phyloP scores from a whole-genome alignment of 2,329 filamentous ascomycete species.

The Podosphaera leucotricha region DNA sequence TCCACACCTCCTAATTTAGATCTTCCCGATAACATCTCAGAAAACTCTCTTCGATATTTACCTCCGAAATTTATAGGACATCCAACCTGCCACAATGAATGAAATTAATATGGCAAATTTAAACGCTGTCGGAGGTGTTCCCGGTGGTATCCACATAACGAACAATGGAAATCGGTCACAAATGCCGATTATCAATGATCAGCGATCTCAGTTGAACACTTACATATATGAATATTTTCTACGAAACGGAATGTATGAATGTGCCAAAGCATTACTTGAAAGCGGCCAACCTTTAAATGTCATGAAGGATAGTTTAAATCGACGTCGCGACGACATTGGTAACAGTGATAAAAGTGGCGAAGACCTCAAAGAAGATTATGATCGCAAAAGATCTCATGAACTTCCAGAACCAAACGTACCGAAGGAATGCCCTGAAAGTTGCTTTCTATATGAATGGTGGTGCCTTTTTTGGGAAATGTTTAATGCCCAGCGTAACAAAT shows the following conservation, averaged over 20 bases:
- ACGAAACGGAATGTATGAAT: slow-evolving; percentile 61
- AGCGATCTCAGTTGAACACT: slow-evolving; percentile 45
- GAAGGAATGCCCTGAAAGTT: slow-evolving; percentile 39
- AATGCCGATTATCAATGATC: slow-evolving; percentile 17
- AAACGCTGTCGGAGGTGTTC: slow-evolving; percentile 40
- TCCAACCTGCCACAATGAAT: slow-evolving; percentile 12
- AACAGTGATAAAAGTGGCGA: slow-evolving; percentile 46
- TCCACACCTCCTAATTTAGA: background rate
- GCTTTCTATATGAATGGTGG: slow-evolving; percentile 96
- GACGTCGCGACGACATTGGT: slow-evolving; percentile 41
- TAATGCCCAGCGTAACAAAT: slow-evolving; percentile 51
- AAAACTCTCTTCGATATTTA: too few species aligned
- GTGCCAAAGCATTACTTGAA: slow-evolving; percentile 50
- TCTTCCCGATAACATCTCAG: background rate
- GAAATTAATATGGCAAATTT: slow-evolving; percentile 35
- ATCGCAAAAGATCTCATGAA: slow-evolving; percentile 53
- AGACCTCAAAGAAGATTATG: slow-evolving; percentile 55
- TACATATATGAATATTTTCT: slow-evolving; percentile 87
- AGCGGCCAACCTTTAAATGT: slow-evolving; percentile 43
- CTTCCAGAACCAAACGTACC: slow-evolving; percentile 53
- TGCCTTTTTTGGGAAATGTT: slow-evolving; percentile 94
- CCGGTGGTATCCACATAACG: slow-evolving; percentile 36
- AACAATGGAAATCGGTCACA: slow-evolving; percentile 23
- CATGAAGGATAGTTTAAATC: slow-evolving; percentile 43
- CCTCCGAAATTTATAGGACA: background rate